Base-by-base conservation (phyloP, 2,329 filamentous ascomycete genomes). In the Didymella pomorum region DNA sequence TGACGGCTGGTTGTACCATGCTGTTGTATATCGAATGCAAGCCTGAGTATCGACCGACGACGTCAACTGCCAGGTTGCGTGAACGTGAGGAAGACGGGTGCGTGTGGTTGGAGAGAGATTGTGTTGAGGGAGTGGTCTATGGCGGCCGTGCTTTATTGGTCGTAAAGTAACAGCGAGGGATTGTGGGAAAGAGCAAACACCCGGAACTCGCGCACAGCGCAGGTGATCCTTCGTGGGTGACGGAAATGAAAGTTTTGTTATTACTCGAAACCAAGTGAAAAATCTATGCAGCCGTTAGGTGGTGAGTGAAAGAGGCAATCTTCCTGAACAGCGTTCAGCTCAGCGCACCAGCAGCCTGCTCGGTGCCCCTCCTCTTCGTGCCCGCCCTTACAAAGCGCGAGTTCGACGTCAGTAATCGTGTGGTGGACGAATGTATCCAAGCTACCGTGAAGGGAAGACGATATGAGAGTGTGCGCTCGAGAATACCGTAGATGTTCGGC, bases 321-420 rank as follows among this genome's bases (percentile, higher is more conserved):
- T 48, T 31, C 43, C 53, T 39, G 42, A 51, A 28, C 20, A 33
- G 14, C 21, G 39, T 25, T 33, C 49, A 58, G 56, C 54, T 55
- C 43, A 31, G 35, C 50, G 43, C 58, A 56, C 5, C 54, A 28
- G 51, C 56, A 62, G 65, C 64, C 64, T 63, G 43, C 63, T 52
- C 45, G 52, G 31, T 58, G 43, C 49, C 47, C 52, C 43, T 43
- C 45, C 52, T 56, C 48, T 21, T 31, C 39, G 20, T 33, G 16
- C 45, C 45, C 23, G 45, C 46, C 44, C 47, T 44, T 52, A 42
- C 28, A 12, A 35, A 20, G 28, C 18, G 16, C 3, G n/a, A 10
- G 31, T 7, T 21, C 35, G 20, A 41, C 14, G 21, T 9, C 5
- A 33, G 29, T 44, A 43, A 37, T 39, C 26, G 4, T 23, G 44